Conservation (phyloP, 441 rosid genomes). For the Biscutella laevigata region DNA sequence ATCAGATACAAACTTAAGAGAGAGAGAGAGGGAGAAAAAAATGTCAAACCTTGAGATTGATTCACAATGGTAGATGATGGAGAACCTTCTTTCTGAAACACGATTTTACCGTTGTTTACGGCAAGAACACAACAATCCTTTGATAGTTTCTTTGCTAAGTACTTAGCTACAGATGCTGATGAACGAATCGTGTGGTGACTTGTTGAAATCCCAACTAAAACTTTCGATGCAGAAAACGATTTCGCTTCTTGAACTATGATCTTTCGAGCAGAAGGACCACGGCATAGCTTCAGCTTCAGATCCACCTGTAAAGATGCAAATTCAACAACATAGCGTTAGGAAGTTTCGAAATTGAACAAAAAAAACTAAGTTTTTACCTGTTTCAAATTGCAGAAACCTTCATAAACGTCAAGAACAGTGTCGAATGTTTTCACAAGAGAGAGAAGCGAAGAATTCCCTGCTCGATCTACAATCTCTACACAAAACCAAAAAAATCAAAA, state of each 20-base stretch:
- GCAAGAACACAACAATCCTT: slow-evolving; percentile 51
- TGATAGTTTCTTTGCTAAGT: slow-evolving; percentile 49
- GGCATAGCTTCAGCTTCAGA: slow-evolving; percentile 68
- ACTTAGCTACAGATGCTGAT: slow-evolving; percentile 50
- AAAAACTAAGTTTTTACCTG: slow-evolving; percentile 39
- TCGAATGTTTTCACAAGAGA: slow-evolving; percentile 59
- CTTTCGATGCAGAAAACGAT: slow-evolving; percentile 40
- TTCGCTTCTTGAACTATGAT: slow-evolving; percentile 52
- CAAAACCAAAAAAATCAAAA: slow-evolving; percentile 10
- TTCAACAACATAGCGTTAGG: not conserved
- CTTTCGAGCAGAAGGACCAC: slow-evolving; percentile 46
- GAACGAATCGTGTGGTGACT: slow-evolving; percentile 41
- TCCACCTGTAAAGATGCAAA: slow-evolving; percentile 41
- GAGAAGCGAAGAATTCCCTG: slow-evolving; percentile 64
- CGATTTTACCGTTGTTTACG: slow-evolving; percentile 53
- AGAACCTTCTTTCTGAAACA: slow-evolving; percentile 51
- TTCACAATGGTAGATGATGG: slow-evolving; percentile 19
- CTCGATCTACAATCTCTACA: slow-evolving; percentile 63
- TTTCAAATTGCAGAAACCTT: slow-evolving; percentile 75
- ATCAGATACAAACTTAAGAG: not conserved
- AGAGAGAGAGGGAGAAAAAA: not conserved
- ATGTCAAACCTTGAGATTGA: slow-evolving; percentile 33
- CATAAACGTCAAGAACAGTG: slow-evolving; percentile 62
- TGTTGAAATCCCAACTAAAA: slow-evolving; percentile 45
- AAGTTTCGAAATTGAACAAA: not conserved